phyloP scores from a whole-genome alignment of 371 early-diverging fungal species.

The Syncephalastrum racemosum region DNA sequence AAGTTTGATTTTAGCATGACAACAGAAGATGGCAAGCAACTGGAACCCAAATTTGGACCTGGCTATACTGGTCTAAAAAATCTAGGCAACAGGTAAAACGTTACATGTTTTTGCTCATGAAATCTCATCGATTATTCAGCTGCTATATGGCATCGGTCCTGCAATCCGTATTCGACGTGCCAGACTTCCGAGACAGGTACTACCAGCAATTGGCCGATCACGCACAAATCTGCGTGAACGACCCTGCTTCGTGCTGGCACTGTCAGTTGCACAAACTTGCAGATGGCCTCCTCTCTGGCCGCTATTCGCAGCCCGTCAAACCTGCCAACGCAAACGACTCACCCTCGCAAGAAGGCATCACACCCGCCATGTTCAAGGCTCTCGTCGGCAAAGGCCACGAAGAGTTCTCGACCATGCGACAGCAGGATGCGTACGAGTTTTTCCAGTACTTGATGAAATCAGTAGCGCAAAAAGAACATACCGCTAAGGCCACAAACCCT shows the following conservation, averaged over 20 bases:
- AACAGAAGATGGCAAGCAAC: slow-evolving; percentile 89
- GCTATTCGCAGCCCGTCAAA: slow-evolving; percentile 66
- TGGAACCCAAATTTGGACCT: slow-evolving; percentile 84
- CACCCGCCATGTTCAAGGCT: slow-evolving; percentile 90
- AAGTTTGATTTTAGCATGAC: slow-evolving; percentile 97
- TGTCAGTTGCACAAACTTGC: slow-evolving; percentile 92
- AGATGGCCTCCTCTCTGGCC: slow-evolving; percentile 86
- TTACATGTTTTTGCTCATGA: neutral
- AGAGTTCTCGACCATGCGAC: slow-evolving; percentile 95
- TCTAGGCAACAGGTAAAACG: slow-evolving; percentile 84
- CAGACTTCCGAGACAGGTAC: slow-evolving; percentile 68
- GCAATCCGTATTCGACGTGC: slow-evolving; percentile 80
- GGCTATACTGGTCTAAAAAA: slow-evolving; percentile 93
- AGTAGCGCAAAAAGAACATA: slow-evolving; percentile 75
- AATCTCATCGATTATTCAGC: slow-evolving; percentile 35
- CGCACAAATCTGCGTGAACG: slow-evolving; percentile 55
- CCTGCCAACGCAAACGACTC: slow-evolving; percentile 38
- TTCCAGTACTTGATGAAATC: slow-evolving; percentile 75
- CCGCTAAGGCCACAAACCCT: slow-evolving; percentile 57
- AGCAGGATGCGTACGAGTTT: slow-evolving; percentile 98
- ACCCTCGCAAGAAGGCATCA: slow-evolving; percentile 65
- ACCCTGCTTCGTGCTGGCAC: slow-evolving; percentile 76
- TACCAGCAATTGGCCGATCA: slow-evolving; percentile 61
- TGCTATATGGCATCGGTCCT: slow-evolving; percentile 96
- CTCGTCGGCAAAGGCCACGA: slow-evolving; percentile 86